A percentile compares a stretch with the other conserved stretches of the same genome.
phyloP scores from a whole-genome alignment of 2,329 filamentous ascomycete genomes.

The Cadophora luteo-olivacea region DNA sequence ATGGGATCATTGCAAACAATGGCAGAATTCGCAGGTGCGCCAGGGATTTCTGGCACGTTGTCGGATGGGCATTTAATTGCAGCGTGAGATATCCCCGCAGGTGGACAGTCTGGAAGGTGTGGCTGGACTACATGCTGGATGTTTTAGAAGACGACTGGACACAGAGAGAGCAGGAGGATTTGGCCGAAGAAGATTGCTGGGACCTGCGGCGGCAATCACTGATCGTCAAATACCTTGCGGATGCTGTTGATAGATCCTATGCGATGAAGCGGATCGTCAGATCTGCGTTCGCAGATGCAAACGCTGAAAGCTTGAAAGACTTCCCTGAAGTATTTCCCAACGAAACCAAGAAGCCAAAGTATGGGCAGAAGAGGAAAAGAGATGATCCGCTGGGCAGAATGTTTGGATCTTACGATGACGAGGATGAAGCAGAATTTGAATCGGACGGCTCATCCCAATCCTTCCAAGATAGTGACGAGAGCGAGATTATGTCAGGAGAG shows the following conservation, averaged over 20 bases:
- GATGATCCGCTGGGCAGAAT: slow-evolving; percentile 37
- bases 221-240: slow-evolving; percentile 57
- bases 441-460: slow-evolving; percentile 48
- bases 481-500: slow-evolving; percentile 6
- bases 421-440: slow-evolving; percentile 41
- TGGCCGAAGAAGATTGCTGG: slow-evolving; percentile 39
- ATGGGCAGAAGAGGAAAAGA: slow-evolving; percentile 57
- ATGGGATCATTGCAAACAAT: slow-evolving; percentile 64
- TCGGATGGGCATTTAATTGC: slow-evolving; percentile 95
- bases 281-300: slow-evolving; percentile 72
- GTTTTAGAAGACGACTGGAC: slow-evolving; percentile 67
- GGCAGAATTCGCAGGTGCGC: slow-evolving; percentile 76
- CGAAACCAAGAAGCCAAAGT: slow-evolving; percentile 60
- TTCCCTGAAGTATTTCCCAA: slow-evolving; percentile 73
- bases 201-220: slow-evolving; percentile 59
- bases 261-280: slow-evolving; percentile 60
- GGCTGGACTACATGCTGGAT: slow-evolving; percentile 81
- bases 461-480: slow-evolving; percentile 25
- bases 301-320: slow-evolving; percentile 55
- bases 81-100: slow-evolving; percentile 73
- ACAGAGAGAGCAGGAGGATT: slow-evolving; percentile 20
- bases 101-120: slow-evolving; percentile 83
- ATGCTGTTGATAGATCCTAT: slow-evolving; percentile 51
- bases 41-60: slow-evolving; percentile 85
- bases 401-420: slow-evolving; percentile 52